A percentile compares a stretch with the other conserved stretches of the same genome.
These are phyloP conservation scores for Didymella exigua DNA, from an alignment of 2,329 filamentous ascomycete species.

Conservation along the genomic window DNA sequence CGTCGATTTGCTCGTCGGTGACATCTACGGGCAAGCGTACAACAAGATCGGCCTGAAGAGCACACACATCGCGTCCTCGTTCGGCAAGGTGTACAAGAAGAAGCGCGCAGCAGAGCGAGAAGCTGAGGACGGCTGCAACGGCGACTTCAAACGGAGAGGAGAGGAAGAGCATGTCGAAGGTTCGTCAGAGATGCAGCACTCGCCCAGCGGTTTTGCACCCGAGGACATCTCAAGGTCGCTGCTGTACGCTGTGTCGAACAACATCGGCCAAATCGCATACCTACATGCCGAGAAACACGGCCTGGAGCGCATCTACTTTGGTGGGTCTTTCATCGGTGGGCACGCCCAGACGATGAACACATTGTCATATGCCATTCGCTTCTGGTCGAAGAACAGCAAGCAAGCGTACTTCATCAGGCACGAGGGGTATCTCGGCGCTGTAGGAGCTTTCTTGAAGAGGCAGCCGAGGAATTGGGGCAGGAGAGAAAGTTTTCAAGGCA, in stretches of 20 bases:
- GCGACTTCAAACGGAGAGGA: constrained; percentile 51
- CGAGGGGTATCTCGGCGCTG: constrained; percentile 92
- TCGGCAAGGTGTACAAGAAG: constrained; percentile 95
- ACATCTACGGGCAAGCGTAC: constrained; percentile 97
- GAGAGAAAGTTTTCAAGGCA: constrained; percentile 71
- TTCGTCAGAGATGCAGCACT: constrained; percentile 39
- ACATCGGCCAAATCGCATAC: constrained; percentile 97
- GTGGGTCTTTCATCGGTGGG: constrained; percentile 93
- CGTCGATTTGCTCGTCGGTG: constrained; percentile 95
- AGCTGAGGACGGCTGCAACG: constrained; percentile 71
- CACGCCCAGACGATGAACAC: constrained; percentile 99
- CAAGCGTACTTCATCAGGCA: constrained; percentile 96
- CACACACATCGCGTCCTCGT: constrained; percentile 92
- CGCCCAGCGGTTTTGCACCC: constrained; percentile 65
- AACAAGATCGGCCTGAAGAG: constrained; percentile 95
- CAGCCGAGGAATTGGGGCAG: constrained; percentile 92
- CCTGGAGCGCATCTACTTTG: constrained; percentile 93
- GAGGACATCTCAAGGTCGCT: constrained; percentile 90
- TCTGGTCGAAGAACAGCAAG: constrained; percentile 93
- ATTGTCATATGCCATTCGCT: constrained; percentile 92
- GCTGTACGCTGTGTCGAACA: constrained; percentile 92
- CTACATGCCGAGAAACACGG: constrained; percentile 96
- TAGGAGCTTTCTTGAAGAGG: constrained; percentile 90
- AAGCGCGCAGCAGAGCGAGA: constrained; percentile 81
- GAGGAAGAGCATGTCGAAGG: constrained; percentile 45